These are phyloP conservation scores for Paraleonurus japonicus DNA, from an alignment of 257 asterid genomes.

Conservation along the genomic window DNA sequence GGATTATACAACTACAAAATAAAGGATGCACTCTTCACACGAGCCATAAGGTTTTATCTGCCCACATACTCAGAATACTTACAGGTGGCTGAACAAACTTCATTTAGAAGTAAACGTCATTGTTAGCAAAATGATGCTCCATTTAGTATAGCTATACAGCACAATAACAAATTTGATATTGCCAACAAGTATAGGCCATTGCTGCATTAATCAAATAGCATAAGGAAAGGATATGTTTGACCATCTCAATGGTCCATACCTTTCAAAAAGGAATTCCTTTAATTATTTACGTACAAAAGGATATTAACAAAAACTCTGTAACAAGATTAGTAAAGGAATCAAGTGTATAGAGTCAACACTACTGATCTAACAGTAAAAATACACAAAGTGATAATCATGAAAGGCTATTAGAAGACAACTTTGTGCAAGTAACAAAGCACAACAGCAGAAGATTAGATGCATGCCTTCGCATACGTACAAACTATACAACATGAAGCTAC, in stretches of 20 bases:
- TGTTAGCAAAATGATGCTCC: background rate
- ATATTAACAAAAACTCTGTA: background rate
- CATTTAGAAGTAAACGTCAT: background rate
- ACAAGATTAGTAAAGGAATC: background rate
- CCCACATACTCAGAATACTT: background rate
- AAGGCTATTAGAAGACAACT: constrained; percentile 13
- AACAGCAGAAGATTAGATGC: background rate
- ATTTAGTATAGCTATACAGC: background rate
- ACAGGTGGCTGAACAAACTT: constrained; percentile 4
- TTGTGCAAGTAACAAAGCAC: constrained; percentile 6
- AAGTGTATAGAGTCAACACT: background rate
- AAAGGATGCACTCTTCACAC: background rate
- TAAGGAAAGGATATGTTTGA: background rate
- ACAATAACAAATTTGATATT: background rate
- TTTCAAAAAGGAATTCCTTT: background rate
- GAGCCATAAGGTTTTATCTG: background rate
- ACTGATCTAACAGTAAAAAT: background rate
- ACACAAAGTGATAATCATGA: background rate
- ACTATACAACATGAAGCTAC: constrained; percentile 9
- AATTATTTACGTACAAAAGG: constrained; percentile 4
- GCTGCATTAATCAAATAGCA: background rate
- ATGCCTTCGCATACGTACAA: constrained; percentile 3
- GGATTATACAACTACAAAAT: background rate
- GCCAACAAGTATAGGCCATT: background rate
- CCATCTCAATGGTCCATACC: background rate